These are phyloP conservation scores for Penicillium coffeae DNA, from an alignment of 495 filamentous ascomycete genomes.

Conservation along the genomic window DNA sequence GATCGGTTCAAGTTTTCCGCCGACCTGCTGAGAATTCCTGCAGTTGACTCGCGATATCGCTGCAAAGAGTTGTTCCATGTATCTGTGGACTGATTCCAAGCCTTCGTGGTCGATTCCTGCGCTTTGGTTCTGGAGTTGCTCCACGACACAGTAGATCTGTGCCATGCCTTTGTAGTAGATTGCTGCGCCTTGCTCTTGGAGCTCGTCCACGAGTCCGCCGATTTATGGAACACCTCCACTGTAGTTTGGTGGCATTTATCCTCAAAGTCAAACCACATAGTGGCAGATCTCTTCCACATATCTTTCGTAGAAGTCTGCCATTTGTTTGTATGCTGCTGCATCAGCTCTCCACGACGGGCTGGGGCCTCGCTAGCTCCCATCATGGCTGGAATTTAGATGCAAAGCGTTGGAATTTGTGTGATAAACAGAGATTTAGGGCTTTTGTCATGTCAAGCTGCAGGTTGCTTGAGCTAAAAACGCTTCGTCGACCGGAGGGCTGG, in stretches of 20 bases:
- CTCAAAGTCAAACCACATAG: conserved; percentile 8
- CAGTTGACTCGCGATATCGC: conserved; percentile 8
- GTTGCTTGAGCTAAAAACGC: too few species aligned
- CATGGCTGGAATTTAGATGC: background rate
- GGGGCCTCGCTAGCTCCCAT: background rate
- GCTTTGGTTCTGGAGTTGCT: conserved; percentile 8
- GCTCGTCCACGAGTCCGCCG: conserved; percentile 2
- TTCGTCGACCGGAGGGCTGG: background rate
- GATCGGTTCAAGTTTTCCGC: conserved; percentile 5
- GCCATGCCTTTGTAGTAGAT: conserved; percentile 9
- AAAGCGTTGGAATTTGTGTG: background rate
- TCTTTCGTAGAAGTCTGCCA: conserved; percentile 11
- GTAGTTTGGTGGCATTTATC: conserved; percentile 9
- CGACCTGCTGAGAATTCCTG: conserved; percentile 3
- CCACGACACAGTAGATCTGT: conserved; percentile 7
- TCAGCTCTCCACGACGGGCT: background rate
- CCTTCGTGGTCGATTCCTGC: conserved; percentile 7
- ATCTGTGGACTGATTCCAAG: conserved; percentile 8
- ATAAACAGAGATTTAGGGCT: background rate
- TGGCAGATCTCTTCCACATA: conserved; percentile 8
- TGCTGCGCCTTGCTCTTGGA: conserved; percentile 10
- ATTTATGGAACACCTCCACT: conserved; percentile 6
- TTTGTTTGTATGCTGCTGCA: conserved; percentile 5
- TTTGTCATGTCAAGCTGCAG: background rate
- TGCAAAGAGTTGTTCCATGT: conserved; percentile 1